phyloP scores from a whole-genome alignment of 169 alveolate species.

The Eimeria acervulina region DNA sequence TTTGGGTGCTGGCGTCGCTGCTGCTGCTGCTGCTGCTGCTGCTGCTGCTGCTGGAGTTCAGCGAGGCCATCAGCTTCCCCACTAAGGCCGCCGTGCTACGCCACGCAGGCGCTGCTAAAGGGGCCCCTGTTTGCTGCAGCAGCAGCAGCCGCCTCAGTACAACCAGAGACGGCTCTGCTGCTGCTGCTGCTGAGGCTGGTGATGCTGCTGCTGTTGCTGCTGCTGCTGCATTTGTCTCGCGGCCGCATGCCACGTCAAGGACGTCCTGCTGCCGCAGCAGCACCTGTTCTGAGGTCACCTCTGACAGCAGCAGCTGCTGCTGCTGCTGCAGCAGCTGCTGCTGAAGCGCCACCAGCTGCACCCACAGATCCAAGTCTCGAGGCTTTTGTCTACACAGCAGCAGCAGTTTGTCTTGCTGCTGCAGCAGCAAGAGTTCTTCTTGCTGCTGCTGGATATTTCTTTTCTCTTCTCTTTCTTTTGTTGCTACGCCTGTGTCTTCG shows the following conservation, averaged over 20 bases:
- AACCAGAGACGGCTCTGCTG: constrained; percentile 41
- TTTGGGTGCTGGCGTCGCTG: constrained; percentile 11
- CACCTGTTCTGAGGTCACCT: constrained; percentile 33
- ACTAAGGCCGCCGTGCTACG: constrained; percentile 35
- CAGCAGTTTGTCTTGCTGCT: constrained; percentile 43
- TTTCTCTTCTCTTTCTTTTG: not conserved
- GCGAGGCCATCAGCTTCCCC: constrained; percentile 16
- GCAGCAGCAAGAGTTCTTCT: constrained; percentile 60
- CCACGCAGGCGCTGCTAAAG: constrained; percentile 39
- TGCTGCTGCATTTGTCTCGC: constrained; percentile 24
- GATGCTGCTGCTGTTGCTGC: constrained; percentile 53
- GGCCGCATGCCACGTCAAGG: constrained; percentile 51
- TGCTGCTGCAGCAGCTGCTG: constrained; percentile 64
- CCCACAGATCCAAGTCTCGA: not conserved
- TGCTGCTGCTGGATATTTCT: not conserved
- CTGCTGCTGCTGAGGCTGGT: constrained; percentile 5
- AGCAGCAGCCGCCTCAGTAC: constrained; percentile 60
- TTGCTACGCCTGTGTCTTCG: not conserved
- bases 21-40: too few relatives aligned
- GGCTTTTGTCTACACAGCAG: constrained; percentile 63
- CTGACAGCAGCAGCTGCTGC: constrained; percentile 53
- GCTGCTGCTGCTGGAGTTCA: constrained; percentile 59
- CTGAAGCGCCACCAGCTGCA: constrained; percentile 64
- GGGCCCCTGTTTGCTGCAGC: constrained; percentile 67
- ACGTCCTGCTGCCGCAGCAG: constrained; percentile 73